Conservation (phyloP, 179 eudicot genomes). For the Corrigiola litoralis region DNA sequence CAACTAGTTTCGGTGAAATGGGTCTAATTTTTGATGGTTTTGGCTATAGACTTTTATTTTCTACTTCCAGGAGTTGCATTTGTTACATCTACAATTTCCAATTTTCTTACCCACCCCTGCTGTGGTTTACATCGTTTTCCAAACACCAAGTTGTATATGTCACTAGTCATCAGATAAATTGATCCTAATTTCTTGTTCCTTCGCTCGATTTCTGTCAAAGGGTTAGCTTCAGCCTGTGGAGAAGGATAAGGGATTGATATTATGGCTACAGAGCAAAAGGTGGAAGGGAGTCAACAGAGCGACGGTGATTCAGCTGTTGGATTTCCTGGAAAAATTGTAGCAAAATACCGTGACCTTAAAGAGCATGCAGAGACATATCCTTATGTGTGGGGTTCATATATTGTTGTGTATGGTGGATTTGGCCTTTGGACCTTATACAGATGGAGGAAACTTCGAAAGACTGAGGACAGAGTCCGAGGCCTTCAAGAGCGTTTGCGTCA, state of each 20-base stretch:
- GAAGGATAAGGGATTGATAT: background rate
- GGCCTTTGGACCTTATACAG: conserved; percentile 68
- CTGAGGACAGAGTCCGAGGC: conserved; percentile 68
- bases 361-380: conserved; percentile 72
- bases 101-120: too few relatives aligned
- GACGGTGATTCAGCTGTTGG: conserved; percentile 22
- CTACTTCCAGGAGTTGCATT: too few relatives aligned
- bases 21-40: too few relatives aligned
- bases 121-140: too few relatives aligned
- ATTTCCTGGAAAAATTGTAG: conserved; percentile 34
- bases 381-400: conserved; percentile 75
- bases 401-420: conserved; percentile 67
- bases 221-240: conserved; percentile 1
- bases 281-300: conserved; percentile 21
- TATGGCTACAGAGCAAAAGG: conserved; percentile 32
- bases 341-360: conserved; percentile 45
- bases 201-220: background rate
- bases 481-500: conserved; percentile 64
- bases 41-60: too few relatives aligned
- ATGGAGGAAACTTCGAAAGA: conserved; percentile 66
- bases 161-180: too few relatives aligned
- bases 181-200: background rate
- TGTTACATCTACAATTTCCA: too few relatives aligned
- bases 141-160: too few relatives aligned
- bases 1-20: too few relatives aligned